phyloP scores from a whole-genome alignment of 805 yeast genomes.

The Ogataea saltuana region DNA sequence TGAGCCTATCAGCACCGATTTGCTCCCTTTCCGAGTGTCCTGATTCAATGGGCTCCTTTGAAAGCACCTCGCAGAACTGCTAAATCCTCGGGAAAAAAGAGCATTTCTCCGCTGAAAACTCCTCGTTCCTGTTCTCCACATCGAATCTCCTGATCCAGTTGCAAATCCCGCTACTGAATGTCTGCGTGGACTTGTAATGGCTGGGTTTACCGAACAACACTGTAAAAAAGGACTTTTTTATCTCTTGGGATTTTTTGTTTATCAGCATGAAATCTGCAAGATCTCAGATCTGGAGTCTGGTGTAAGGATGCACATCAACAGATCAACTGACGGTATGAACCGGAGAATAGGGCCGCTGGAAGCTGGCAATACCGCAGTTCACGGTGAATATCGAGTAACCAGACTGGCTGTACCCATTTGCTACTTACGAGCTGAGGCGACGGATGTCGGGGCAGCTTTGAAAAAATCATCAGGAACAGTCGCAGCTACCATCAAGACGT shows the following conservation, averaged over 20 bases:
- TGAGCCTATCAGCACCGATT: not conserved
- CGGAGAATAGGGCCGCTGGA: too few relatives aligned
- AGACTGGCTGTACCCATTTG: too few relatives aligned
- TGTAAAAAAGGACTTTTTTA: not conserved
- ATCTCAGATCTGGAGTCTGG: not conserved
- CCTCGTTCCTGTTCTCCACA: conserved; percentile 1
- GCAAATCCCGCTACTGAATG: not conserved
- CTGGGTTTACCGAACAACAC: too few relatives aligned
- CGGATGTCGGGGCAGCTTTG: too few relatives aligned
- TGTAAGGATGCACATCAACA: not conserved
- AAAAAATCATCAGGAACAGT: not conserved
- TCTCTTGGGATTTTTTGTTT: not conserved
- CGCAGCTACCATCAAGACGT: too few relatives aligned
- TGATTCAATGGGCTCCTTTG: not conserved
- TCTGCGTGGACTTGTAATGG: not conserved
- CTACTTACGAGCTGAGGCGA: too few relatives aligned
- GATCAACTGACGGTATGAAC: too few relatives aligned
- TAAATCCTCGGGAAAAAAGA: not conserved
- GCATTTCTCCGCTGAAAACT: not conserved
- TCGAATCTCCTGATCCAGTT: not conserved
- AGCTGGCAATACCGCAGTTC: too few relatives aligned
- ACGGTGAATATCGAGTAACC: too few relatives aligned
- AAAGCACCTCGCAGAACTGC: not conserved
- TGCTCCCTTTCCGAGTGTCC: not conserved
- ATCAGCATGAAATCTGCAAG: not conserved